Evolutionary conservation across 192 early-diverging fungal genomes (phyloP), one percentile per base, ranked within the genome.

Genomic region (Spinellus fusiger): DNA sequence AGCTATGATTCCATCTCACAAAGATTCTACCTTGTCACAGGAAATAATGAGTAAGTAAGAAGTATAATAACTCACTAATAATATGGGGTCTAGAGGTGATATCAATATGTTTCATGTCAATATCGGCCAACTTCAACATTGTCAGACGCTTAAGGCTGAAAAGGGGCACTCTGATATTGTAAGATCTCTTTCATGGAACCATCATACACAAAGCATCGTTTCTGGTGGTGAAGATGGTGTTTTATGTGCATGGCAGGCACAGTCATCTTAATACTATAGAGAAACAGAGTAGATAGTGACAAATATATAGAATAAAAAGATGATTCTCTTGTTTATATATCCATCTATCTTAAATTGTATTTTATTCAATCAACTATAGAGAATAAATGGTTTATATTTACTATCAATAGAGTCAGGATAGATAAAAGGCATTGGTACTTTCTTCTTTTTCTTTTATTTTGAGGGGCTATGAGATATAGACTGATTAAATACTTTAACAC

Each of bases 131-230:
- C 61, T 98, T 44, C 86, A 95, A 52, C 74, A 92, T 10, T 89
- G 90, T 13, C 87, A 91, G 61, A 76, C 77, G 1, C 65, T 98
- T 37, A 71, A 80, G n/a, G 22, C 54, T 25, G 25, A 34, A 5
- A 86, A 80, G 10, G 95, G 86, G 7, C 95, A 98, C 56, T 67
- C 71, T n/a, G 95, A 90, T 48, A 80, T 97, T 63, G 89, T 98
- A 53, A 77, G 96, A 27, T 86, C 83, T 5, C 77, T 86, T 46
- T 71, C 59, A 64, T 96, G 93, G 92, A 79, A 94, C 48, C 57
- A 80, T 7, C 47, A 66, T 46, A 63, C 76, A 5, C 77, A 82
- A 25, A 73, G 73, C 44, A 73, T 92, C 25, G 70, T 88, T 16
- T 82, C 90, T 1, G 90, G 92, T 13, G 90, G 87, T 16, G 93